Percentiles rank a stretch among this genome's conserved stretches.
phyloP scores from a whole-genome alignment of 257 asterid genomes.

The Nicotiana tomentosiformis region DNA sequence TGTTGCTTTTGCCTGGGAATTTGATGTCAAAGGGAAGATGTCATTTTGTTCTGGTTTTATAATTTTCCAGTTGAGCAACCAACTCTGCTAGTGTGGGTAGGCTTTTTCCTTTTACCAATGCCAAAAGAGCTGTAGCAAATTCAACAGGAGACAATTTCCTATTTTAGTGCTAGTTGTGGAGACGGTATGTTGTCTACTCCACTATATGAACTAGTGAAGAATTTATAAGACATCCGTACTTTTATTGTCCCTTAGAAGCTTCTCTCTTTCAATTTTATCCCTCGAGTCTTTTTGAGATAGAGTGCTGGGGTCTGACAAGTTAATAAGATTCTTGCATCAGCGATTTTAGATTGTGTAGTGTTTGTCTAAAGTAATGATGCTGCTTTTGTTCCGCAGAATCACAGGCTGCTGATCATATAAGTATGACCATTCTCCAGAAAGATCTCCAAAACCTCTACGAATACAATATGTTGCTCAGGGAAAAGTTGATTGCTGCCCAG shows the following conservation, averaged over 20 bases:
- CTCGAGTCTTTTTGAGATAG: neutral
- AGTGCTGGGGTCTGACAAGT: neutral
- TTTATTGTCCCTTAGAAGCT: neutral
- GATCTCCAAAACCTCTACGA: slow-evolving; percentile 37
- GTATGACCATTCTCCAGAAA: slow-evolving; percentile 44
- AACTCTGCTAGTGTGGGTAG: neutral
- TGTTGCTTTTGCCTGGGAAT: too few species aligned
- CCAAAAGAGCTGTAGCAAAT: neutral
- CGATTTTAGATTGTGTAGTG: neutral
- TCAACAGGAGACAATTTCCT: neutral
- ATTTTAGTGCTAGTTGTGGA: neutral
- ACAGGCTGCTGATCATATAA: slow-evolving; percentile 28
- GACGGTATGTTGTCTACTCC: neutral
- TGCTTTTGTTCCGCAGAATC: slow-evolving; percentile 29
- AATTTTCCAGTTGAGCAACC: neutral
- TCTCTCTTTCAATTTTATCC: neutral
- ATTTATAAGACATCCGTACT: neutral
- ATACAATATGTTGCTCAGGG: slow-evolving; percentile 45
- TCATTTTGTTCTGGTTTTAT: neutral
- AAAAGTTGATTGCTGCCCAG: slow-evolving; percentile 37
- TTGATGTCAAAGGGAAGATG: too few species aligned
- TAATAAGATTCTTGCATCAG: neutral
- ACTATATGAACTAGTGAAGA: neutral
- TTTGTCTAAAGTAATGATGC: neutral
- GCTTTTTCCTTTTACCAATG: neutral